Evolutionary conservation across 73 alveolate species (phyloP).

Genomic region (Paramecium sonneborni): DNA sequence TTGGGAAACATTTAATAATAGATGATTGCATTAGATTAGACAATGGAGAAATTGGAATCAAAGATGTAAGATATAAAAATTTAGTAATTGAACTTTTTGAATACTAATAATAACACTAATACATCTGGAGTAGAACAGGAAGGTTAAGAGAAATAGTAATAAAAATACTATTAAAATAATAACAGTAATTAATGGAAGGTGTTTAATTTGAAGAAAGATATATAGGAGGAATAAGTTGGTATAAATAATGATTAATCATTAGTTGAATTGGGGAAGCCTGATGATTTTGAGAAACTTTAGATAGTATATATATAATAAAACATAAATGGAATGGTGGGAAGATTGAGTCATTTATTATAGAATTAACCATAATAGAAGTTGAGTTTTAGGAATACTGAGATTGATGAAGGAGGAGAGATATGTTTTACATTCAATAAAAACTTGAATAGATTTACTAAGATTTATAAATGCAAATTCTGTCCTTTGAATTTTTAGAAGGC

Average conservation of each 20-base stretch:
- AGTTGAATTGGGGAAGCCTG: background rate
- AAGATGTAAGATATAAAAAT: background rate
- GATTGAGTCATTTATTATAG: background rate
- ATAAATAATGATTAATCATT: background rate
- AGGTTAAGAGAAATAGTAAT: background rate
- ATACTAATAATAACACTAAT: background rate
- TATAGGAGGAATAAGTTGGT: background rate
- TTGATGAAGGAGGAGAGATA: background rate
- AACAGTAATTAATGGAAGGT: background rate
- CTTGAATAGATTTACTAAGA: background rate
- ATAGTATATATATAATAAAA: background rate
- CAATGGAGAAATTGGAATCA: background rate
- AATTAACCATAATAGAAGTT: background rate
- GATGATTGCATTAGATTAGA: background rate
- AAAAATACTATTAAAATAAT: background rate
- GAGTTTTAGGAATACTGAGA: background rate
- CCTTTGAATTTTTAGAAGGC: background rate
- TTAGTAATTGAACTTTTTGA: background rate
- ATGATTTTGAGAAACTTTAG: background rate
- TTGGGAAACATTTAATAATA: background rate
- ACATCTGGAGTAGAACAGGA: background rate
- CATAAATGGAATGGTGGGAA: background rate
- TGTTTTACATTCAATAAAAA: background rate
- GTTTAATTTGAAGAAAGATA: background rate
- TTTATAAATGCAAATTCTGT: slow-evolving; percentile 40